Evolutionary conservation across 805 yeast genomes (phyloP).

Genomic region (Zygoascus biomembranicola): DNA sequence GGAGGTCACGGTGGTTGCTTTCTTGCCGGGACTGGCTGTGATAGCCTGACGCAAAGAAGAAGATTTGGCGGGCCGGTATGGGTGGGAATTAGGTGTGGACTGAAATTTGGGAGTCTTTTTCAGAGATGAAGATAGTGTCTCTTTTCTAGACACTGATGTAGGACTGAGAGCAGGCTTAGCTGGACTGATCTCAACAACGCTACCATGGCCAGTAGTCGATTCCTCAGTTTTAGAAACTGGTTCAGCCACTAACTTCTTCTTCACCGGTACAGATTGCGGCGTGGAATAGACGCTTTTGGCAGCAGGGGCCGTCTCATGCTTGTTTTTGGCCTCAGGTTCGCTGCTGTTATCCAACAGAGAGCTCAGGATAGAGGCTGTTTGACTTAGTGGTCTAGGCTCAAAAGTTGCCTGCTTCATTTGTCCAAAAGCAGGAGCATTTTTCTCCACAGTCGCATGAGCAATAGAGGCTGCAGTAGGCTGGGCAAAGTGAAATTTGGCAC

Average conservation of each 20-base stretch:
- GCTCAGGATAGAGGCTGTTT: slow-evolving; percentile 42
- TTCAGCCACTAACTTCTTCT: neutral
- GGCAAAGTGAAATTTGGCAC: neutral
- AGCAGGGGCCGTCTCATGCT: neutral
- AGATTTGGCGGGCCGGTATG: slow-evolving; percentile 12
- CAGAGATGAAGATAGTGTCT: neutral
- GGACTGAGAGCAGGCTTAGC: neutral
- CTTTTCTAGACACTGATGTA: neutral
- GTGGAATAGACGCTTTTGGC: neutral
- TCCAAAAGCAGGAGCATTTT: neutral
- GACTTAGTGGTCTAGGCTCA: slow-evolving; percentile 27
- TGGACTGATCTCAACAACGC: neutral
- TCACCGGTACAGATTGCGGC: neutral
- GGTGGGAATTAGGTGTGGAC: neutral
- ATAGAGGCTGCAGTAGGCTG: neutral
- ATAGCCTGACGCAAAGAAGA: slow-evolving; percentile 13
- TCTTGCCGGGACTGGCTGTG: slow-evolving; percentile 11
- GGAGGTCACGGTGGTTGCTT: neutral
- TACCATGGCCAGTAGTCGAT: neutral
- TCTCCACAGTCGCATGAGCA: neutral
- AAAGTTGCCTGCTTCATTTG: neutral
- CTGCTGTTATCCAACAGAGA: slow-evolving; percentile 32
- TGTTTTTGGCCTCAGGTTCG: neutral
- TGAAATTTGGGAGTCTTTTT: neutral
- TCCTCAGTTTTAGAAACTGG: neutral